These are phyloP conservation scores for Echites panduratus DNA, from an alignment of 257 asterid species.

Conservation along the genomic window DNA sequence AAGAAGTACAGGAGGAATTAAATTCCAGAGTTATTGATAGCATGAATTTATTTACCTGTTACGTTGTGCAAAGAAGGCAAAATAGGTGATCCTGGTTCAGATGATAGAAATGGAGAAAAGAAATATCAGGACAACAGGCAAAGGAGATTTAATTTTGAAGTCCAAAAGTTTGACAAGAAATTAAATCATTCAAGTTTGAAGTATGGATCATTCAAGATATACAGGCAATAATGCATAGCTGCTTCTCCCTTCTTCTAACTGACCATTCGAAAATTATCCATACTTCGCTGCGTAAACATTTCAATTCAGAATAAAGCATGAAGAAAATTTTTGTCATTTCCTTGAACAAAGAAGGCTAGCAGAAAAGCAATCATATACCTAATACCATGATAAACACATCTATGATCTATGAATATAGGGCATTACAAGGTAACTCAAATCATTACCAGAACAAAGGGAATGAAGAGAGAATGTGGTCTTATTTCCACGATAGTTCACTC, in stretches of 20 bases:
- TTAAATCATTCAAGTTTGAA: too few species aligned
- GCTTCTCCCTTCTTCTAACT: too few species aligned
- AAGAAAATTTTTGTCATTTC: too few species aligned
- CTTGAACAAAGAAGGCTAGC: neutral
- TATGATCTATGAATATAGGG: neutral
- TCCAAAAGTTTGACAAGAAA: neutral
- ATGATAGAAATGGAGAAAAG: neutral
- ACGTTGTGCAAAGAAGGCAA: slow-evolving; percentile 67
- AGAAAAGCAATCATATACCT: neutral
- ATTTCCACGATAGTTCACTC: slow-evolving; percentile 15
- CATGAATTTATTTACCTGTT: slow-evolving; percentile 37
- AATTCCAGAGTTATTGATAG: neutral
- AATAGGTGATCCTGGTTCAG: slow-evolving; percentile 41
- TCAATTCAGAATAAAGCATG: neutral
- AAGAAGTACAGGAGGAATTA: neutral
- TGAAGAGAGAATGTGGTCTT: slow-evolving; percentile 30
- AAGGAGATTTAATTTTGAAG: neutral
- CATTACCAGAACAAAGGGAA: slow-evolving; percentile 59
- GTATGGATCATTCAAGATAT: too few species aligned
- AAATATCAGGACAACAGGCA: neutral
- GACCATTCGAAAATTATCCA: too few species aligned
- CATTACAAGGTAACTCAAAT: neutral
- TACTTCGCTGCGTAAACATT: too few species aligned
- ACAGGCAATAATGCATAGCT: too few species aligned
- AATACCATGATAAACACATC: neutral